These are phyloP conservation scores for Monosporascus sp. DNA, from an alignment of 2,329 filamentous ascomycete species.

Conservation along the genomic window DNA sequence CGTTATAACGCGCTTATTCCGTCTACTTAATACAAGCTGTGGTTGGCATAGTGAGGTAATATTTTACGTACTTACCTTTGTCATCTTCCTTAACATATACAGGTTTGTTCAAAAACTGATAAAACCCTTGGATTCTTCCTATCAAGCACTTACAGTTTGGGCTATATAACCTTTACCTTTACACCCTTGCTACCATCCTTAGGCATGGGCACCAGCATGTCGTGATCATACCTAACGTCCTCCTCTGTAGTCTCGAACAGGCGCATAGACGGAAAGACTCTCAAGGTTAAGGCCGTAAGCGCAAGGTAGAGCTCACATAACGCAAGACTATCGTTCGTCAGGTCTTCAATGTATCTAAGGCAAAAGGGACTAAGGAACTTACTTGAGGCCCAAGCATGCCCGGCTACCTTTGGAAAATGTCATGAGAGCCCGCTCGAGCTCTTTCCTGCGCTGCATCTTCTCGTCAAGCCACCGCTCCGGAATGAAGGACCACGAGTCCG, in stretches of 20 bases:
- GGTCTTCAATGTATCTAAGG: too few species aligned
- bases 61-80: too few species aligned
- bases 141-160: too few species aligned
- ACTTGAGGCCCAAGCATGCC: slow-evolving; percentile 37
- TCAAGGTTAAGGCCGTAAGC: slow-evolving; percentile 19
- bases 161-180: slow-evolving; percentile 1
- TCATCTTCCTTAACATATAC: too few species aligned
- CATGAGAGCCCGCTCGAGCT: slow-evolving; percentile 32
- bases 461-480: slow-evolving; percentile 37
- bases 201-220: slow-evolving; percentile 18
- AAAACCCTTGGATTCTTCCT: too few species aligned
- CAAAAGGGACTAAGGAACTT: slow-evolving; percentile 3
- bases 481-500: slow-evolving; percentile 31
- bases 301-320: slow-evolving; percentile 21
- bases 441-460: slow-evolving; percentile 20
- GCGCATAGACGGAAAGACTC: slow-evolving; percentile 20
- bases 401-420: slow-evolving; percentile 36
- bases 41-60: too few species aligned
- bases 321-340: slow-evolving; percentile 5
- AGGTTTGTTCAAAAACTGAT: too few species aligned
- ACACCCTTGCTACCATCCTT: slow-evolving; percentile 10
- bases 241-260: slow-evolving; percentile 22
- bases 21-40: too few species aligned
- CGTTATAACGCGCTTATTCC: too few species aligned
- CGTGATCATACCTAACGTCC: slow-evolving; percentile 25